These are phyloP conservation scores for Calocybe gangraenosa DNA, from an alignment of 768 basidiomycete genomes.

Conservation along the genomic window DNA sequence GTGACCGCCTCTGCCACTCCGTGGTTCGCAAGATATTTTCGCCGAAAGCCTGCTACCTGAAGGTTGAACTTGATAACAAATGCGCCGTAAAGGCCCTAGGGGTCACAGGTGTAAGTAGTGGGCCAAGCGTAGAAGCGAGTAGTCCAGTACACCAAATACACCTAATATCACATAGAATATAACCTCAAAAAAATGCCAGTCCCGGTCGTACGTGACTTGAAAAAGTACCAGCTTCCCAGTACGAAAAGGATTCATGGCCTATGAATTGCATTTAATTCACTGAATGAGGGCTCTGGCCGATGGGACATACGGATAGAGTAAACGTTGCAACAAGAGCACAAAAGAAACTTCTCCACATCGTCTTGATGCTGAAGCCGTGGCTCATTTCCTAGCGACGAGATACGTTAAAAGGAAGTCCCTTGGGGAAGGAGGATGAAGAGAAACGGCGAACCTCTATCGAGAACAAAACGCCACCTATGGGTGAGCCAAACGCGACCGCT, in stretches of 20 bases:
- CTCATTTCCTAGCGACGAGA: conserved; percentile 85
- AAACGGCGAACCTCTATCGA: conserved; percentile 76
- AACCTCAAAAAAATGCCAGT: conserved; percentile 99
- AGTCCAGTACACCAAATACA: conserved; percentile 77
- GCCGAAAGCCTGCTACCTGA: conserved; percentile 90
- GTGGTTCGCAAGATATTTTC: conserved; percentile 81
- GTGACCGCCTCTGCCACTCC: conserved; percentile 87
- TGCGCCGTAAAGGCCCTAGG: conserved; percentile 92
- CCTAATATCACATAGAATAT: conserved; percentile 95
- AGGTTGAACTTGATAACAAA: conserved; percentile 97
- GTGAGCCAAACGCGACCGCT: conserved; percentile 96
- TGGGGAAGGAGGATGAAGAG: neutral
- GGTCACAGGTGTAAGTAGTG: conserved; percentile 3
- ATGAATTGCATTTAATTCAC: conserved; percentile 4
- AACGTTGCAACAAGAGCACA: conserved; percentile 97
- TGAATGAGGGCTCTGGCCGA: neutral
- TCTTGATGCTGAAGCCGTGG: conserved; percentile 92
- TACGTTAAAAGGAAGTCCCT: neutral
- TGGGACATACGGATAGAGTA: conserved; percentile 78
- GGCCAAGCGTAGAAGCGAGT: conserved; percentile 1
- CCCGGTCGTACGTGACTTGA: conserved; percentile 94
- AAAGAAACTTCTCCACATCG: conserved; percentile 98
- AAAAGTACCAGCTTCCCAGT: conserved; percentile 98
- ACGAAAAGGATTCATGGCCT: conserved; percentile 98
- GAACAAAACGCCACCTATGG: conserved; percentile 96